phyloP scores from a whole-genome alignment of 306 rosid species.

The Pueraria montana region DNA sequence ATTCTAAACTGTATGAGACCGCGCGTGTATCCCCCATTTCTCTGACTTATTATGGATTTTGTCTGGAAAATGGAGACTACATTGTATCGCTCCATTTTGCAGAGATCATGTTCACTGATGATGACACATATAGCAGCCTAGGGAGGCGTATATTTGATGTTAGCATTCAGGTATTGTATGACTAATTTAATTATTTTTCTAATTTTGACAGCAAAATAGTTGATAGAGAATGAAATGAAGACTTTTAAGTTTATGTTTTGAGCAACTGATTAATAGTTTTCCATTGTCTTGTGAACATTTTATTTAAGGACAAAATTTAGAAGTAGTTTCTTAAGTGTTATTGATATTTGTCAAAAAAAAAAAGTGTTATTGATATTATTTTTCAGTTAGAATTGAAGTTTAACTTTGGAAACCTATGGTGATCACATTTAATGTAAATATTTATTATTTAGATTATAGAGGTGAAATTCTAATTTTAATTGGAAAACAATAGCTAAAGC shows the following conservation, averaged over 20 bases:
- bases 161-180: constrained; percentile 59
- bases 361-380: too few relatives aligned
- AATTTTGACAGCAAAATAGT: background rate
- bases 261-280: background rate
- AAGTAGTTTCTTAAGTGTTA: too few relatives aligned
- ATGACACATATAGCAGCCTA: constrained; percentile 50
- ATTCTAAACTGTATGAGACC: constrained; percentile 48
- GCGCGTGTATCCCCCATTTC: constrained; percentile 81
- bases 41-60: constrained; percentile 68
- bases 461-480: too few relatives aligned
- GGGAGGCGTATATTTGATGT: constrained; percentile 70
- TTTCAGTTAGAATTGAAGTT: too few relatives aligned
- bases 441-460: too few relatives aligned
- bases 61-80: constrained; percentile 66
- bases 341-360: too few relatives aligned
- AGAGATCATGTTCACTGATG: constrained; percentile 54
- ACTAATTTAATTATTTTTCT: background rate
- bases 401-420: too few relatives aligned
- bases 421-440: too few relatives aligned
- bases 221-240: background rate
- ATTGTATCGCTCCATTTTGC: constrained; percentile 62
- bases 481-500: too few relatives aligned
- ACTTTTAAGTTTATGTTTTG: background rate
- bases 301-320: too few relatives aligned
- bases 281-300: background rate